A percentile compares a stretch with the other conserved stretches of the same genome.
Evolutionary conservation across 441 rosid species (phyloP).

Genomic region (Adansonia grandidieri): DNA sequence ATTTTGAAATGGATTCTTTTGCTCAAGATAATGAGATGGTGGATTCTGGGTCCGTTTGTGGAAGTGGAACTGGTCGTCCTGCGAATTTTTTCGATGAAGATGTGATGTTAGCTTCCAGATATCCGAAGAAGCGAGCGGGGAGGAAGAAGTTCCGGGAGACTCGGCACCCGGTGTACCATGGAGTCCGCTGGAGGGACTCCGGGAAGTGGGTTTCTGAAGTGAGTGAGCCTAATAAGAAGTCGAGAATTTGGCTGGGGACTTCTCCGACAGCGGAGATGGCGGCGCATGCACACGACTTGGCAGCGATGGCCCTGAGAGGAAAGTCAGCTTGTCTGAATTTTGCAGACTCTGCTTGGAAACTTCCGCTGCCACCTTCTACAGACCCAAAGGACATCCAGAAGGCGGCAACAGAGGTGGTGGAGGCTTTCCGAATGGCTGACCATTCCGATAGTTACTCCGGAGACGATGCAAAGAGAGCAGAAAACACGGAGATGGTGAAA

Average conservation of each 20-base stretch:
- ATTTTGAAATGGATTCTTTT: constrained; percentile 31
- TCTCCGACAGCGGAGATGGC: constrained; percentile 86
- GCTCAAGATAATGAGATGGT: constrained; percentile 28
- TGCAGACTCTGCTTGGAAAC: constrained; percentile 81
- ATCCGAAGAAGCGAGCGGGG: constrained; percentile 85
- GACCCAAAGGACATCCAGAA: constrained; percentile 75
- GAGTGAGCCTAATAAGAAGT: constrained; percentile 79
- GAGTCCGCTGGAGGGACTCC: constrained; percentile 68
- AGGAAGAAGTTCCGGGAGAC: constrained; percentile 86
- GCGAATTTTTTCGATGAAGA: constrained; percentile 54
- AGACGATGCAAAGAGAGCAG: neutral
- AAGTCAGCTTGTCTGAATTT: constrained; percentile 79
- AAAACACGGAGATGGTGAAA: neutral
- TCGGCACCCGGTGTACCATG: constrained; percentile 82
- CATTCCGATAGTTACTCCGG: constrained; percentile 21
- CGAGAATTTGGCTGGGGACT: constrained; percentile 91
- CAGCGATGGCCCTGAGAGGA: constrained; percentile 75
- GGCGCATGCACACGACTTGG: constrained; percentile 91
- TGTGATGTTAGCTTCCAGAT: constrained; percentile 68
- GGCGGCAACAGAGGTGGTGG: constrained; percentile 80
- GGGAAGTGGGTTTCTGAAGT: constrained; percentile 95
- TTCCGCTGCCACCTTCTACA: constrained; percentile 62
- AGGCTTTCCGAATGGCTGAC: constrained; percentile 43
- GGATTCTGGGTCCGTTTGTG: neutral
- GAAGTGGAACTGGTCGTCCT: constrained; percentile 24